Base-by-base conservation (phyloP, 2,329 filamentous ascomycete species). In the Colletotrichum cereale region DNA sequence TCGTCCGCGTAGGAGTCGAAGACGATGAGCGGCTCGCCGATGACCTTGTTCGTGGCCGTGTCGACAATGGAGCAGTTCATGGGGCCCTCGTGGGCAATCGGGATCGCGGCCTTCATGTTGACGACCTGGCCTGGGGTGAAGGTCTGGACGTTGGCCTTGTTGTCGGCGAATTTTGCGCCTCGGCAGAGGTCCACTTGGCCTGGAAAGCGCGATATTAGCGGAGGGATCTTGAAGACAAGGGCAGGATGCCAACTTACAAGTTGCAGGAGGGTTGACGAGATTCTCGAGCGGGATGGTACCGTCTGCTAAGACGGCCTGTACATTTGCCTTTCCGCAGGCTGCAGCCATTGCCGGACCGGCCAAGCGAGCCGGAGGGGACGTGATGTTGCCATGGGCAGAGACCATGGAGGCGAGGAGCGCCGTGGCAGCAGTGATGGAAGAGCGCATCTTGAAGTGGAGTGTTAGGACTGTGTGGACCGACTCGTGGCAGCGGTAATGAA, bases 41-140 rank as follows among this genome's bases (percentile, higher is more conserved):
- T 82, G 71, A 88, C 78, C 34, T 78, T 81, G 80, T 89, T 86
- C 74, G 83, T 84, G 47, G 82, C 80, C 14, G 85, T 86, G 75
- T 87, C 83, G 74, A 91, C 84, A 61, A 91, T 84, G 24, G 86
- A 88, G 48, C 91, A 87, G 78, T 91, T 91, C 77, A 80, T 81
- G 18, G 82, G 81, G 0, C 84, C 84, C 24, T 82, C 83, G 77
- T 85, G 84, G 8, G 84, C 81, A 64, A 86, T 85, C 12, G 82
- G 80, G 16, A 86, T 76, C 34, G 73, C 74, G 47, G 84, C 80
- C 11, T 77, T 78, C 74, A 87, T 82, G 73, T 79, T 77, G 68
- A 87, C 78, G 29, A 79, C 79, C 75, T 87, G 78, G n/a, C 85
- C 84, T 0, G 82, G 76, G 0, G 76, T 75, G 76, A 82, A 86